A percentile compares a stretch with the other conserved stretches of the same genome.
phyloP scores from a whole-genome alignment of 768 basidiomycete genomes.

The Lanmaoa pseudosensibilis region DNA sequence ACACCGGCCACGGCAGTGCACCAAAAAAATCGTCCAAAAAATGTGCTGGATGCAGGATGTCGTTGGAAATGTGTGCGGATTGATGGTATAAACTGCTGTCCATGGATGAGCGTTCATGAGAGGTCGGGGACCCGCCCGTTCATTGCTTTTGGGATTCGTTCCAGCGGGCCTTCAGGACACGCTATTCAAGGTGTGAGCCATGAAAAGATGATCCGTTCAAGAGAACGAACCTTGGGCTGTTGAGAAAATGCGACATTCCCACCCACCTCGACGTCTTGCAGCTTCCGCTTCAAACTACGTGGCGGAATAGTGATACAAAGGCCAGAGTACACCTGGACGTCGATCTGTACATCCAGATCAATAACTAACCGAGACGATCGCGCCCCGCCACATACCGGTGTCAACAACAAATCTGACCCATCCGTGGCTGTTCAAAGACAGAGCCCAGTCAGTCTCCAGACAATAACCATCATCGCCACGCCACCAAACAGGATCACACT shows the following conservation, averaged over 20 bases:
- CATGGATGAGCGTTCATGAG: conserved; percentile 1
- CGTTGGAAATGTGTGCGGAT: neutral
- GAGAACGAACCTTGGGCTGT: conserved; percentile 20
- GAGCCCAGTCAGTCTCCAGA: neutral
- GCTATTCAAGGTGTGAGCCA: conserved; percentile 13
- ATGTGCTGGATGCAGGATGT: neutral
- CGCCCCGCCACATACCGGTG: conserved; percentile 19
- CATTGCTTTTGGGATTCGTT: conserved; percentile 5
- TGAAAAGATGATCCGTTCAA: no score
- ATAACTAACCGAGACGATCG: neutral
- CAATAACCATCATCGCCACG: neutral
- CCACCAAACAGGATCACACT: neutral
- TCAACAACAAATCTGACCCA: conserved; percentile 4
- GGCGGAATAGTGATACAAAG: conserved; percentile 28
- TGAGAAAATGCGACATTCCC: neutral
- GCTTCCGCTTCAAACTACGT: conserved; percentile 24
- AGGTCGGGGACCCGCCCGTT: neutral
- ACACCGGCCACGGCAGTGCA: conserved; percentile 6
- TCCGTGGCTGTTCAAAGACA: conserved; percentile 10
- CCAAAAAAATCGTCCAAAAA: neutral
- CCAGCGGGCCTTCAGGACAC: conserved; percentile 18
- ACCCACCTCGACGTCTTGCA: conserved; percentile 17
- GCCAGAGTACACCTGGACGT: conserved; percentile 14
- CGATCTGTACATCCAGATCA: conserved; percentile 2
- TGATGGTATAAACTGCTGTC: conserved; percentile 6